Evolutionary conservation across 2,329 filamentous ascomycete genomes (phyloP).

Genomic region (Aspergillus floridensis): DNA sequence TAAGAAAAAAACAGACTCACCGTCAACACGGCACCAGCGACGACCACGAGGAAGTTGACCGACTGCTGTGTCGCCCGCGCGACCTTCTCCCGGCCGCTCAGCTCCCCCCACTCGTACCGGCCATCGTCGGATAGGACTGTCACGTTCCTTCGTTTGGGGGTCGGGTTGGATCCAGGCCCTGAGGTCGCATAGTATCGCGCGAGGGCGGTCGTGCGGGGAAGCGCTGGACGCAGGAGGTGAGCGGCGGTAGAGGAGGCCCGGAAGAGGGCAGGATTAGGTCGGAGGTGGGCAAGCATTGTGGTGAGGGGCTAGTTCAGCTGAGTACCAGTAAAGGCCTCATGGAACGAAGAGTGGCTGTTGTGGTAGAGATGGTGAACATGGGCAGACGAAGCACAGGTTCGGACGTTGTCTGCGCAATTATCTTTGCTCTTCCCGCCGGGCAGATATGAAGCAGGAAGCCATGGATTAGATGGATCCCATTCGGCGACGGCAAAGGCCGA

Average conservation of each 20-base stretch:
- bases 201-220: slow-evolving; percentile 32
- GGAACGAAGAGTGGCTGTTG: slow-evolving; percentile 3
- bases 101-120: slow-evolving; percentile 72
- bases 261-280: slow-evolving; percentile 18
- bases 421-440: background rate
- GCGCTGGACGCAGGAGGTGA: slow-evolving; percentile 29
- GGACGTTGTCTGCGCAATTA: background rate
- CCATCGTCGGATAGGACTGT: slow-evolving; percentile 87
- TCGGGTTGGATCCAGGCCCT: slow-evolving; percentile 35
- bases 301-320: slow-evolving; percentile 1
- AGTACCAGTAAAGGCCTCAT: slow-evolving; percentile 19
- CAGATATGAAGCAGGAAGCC: background rate
- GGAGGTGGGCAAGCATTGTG: slow-evolving; percentile 25
- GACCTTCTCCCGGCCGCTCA: slow-evolving; percentile 74
- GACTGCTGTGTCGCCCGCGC: slow-evolving; percentile 85
- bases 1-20: slow-evolving; percentile 46
- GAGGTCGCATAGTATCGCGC: slow-evolving; percentile 58
- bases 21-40: slow-evolving; percentile 72
- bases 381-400: background rate
- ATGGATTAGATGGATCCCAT: background rate
- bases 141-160: slow-evolving; percentile 57
- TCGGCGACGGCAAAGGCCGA: background rate
- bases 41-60: slow-evolving; percentile 78
- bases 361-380: slow-evolving; percentile 7
- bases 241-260: slow-evolving; percentile 23